phyloP scores from a whole-genome alignment of 1,139 yeast species.

The Blastobotrys raffinosifermentans region DNA sequence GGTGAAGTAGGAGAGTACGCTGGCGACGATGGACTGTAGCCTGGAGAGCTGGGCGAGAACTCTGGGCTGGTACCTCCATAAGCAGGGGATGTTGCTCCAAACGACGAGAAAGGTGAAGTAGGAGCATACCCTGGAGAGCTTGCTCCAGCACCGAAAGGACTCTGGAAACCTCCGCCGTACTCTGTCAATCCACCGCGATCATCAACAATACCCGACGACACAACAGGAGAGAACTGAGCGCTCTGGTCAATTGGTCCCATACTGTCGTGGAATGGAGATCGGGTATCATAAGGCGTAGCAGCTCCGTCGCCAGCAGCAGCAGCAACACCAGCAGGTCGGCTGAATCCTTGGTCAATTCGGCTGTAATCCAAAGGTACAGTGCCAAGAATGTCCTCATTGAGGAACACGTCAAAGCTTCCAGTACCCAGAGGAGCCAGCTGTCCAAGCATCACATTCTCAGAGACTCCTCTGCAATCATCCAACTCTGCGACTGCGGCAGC shows the following conservation, averaged over 20 bases:
- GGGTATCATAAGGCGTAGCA: conserved; percentile 87
- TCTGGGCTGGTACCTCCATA: conserved; percentile 52
- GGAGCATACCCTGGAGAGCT: conserved; percentile 57
- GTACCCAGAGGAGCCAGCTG: conserved; percentile 99
- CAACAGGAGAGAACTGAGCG: conserved; percentile 66
- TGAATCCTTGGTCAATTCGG: conserved; percentile 20
- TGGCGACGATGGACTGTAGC: conserved; percentile 69
- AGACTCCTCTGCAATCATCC: conserved; percentile 97
- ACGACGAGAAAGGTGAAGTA: conserved; percentile 53
- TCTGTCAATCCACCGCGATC: conserved; percentile 90
- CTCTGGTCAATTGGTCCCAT: conserved; percentile 72
- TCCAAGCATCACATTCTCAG: conserved; percentile 95
- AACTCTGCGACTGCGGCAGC: conserved; percentile 98
- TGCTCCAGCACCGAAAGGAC: conserved; percentile 52
- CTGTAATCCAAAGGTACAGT: conserved; percentile 49
- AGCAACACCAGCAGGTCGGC: conserved; percentile 39
- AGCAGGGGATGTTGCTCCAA: conserved; percentile 66
- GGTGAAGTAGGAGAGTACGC: conserved; percentile 70
- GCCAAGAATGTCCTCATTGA: conserved; percentile 84
- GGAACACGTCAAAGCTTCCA: conserved; percentile 93
- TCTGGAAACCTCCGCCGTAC: conserved; percentile 59
- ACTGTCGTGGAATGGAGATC: conserved; percentile 66
- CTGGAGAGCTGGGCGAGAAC: conserved; percentile 68
- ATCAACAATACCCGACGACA: conserved; percentile 78
- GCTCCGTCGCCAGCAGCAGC: conserved; percentile 57